Conservation (phyloP, 1,139 yeast species). For the Magnusiomyces fungicola region DNA sequence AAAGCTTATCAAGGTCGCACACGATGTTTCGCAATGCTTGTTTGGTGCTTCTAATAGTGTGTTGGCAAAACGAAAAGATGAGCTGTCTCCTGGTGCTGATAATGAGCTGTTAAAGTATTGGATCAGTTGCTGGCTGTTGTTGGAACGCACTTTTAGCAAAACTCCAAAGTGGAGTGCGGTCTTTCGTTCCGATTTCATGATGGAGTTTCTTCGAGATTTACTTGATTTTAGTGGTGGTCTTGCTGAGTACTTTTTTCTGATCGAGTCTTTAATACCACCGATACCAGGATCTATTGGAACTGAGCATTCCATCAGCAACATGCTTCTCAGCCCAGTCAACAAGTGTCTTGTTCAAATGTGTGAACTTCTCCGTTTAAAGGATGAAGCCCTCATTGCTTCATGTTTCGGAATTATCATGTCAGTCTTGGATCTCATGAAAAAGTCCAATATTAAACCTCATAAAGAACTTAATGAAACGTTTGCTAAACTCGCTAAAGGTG, state of each 20-base stretch:
- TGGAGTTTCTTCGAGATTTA: constrained; percentile 81
- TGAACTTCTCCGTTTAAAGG: constrained; percentile 78
- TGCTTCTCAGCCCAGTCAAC: constrained; percentile 25
- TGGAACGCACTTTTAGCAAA: constrained; percentile 58
- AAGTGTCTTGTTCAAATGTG: constrained; percentile 41
- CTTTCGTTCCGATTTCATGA: constrained; percentile 50
- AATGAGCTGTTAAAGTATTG: constrained; percentile 43
- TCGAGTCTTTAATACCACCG: constrained; percentile 39
- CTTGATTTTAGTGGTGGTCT: constrained; percentile 68
- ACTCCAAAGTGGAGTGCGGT: constrained; percentile 67
- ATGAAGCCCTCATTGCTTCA: constrained; percentile 60
- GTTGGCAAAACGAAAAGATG: constrained; percentile 26
- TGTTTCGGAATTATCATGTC: constrained; percentile 65
- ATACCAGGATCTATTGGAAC: constrained; percentile 14
- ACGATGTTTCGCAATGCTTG: constrained; percentile 62
- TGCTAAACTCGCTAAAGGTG: constrained; percentile 20
- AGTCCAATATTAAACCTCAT: constrained; percentile 27
- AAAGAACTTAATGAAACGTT: constrained; percentile 21
- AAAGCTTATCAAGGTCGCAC: constrained; percentile 61
- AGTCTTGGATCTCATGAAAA: constrained; percentile 26
- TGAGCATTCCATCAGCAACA: constrained; percentile 19
- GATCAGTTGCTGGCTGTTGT: constrained; percentile 63
- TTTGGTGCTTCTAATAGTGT: constrained; percentile 62
- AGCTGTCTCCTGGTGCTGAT: constrained; percentile 21
- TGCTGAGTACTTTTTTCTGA: constrained; percentile 54